Percentiles rank a stretch among this genome's conserved stretches.
These are phyloP conservation scores for Rhododendron williamsianum DNA, from an alignment of 148 eudicot species.

Conservation along the genomic window DNA sequence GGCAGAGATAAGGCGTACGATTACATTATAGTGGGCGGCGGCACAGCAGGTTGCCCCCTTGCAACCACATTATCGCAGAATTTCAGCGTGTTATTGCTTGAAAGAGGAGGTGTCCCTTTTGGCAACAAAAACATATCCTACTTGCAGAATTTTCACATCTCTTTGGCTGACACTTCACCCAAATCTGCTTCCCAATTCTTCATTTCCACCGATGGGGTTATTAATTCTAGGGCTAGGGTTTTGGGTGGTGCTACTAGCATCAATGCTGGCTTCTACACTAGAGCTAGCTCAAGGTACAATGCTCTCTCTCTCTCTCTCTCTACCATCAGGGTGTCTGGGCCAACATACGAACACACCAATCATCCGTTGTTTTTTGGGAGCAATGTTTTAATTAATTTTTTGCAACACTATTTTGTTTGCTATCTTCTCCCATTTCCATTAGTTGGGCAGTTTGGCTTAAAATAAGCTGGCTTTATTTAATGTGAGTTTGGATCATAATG, in stretches of 20 bases:
- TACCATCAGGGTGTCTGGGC: too few relatives aligned
- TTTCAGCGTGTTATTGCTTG: conserved; percentile 61
- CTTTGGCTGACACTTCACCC: conserved; percentile 64
- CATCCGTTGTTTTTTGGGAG: too few relatives aligned
- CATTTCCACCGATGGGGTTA: conserved; percentile 79
- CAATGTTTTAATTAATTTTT: too few relatives aligned
- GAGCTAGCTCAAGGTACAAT: conserved; percentile 77
- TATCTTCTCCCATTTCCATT: neutral
- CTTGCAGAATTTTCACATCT: conserved; percentile 73
- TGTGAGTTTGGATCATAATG: too few relatives aligned
- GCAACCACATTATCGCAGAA: conserved; percentile 75
- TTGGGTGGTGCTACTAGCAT: conserved; percentile 85
- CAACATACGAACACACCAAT: too few relatives aligned
- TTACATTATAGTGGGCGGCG: conserved; percentile 89
- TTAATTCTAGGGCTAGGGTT: conserved; percentile 77
- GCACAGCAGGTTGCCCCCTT: conserved; percentile 91
- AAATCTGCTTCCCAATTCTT: conserved; percentile 74
- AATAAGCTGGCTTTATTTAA: too few relatives aligned
- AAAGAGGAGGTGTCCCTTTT: conserved; percentile 90
- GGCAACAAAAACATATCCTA: conserved; percentile 54
- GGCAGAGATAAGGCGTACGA: conserved; percentile 35
- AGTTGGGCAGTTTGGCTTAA: neutral
- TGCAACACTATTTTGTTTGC: neutral
- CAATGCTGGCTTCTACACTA: conserved; percentile 93
- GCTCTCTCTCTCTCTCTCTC: neutral